phyloP scores from a whole-genome alignment of 352 stramenopile species.

The Pythium rishiriense region DNA sequence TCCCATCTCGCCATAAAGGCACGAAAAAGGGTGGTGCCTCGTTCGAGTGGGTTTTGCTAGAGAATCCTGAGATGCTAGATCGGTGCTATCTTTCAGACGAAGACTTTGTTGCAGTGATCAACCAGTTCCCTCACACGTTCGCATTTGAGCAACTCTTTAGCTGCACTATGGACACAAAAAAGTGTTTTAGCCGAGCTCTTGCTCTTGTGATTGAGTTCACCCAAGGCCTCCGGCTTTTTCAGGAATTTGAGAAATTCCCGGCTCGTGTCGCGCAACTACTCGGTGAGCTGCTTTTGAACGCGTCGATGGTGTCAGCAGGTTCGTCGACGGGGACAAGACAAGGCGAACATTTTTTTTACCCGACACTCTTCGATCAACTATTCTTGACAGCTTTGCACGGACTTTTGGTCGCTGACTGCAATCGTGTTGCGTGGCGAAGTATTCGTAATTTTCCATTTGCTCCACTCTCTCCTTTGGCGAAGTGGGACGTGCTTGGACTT shows the following conservation, averaged over 20 bases:
- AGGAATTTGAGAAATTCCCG: slow-evolving; percentile 84
- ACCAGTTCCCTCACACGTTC: slow-evolving; percentile 86
- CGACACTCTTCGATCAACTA: slow-evolving; percentile 83
- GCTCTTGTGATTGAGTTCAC: slow-evolving; percentile 79
- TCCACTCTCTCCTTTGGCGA: slow-evolving; percentile 67
- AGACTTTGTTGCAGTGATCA: slow-evolving; percentile 81
- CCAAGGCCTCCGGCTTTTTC: slow-evolving; percentile 63
- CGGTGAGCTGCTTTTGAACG: slow-evolving; percentile 58
- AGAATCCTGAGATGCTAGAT: slow-evolving; percentile 82
- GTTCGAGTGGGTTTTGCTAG: slow-evolving; percentile 79
- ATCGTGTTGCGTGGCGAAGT: slow-evolving; percentile 77
- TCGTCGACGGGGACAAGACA: slow-evolving; percentile 28
- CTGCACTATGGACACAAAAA: slow-evolving; percentile 73
- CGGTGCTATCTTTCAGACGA: slow-evolving; percentile 81
- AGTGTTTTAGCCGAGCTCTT: slow-evolving; percentile 73
- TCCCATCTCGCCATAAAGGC: slow-evolving; percentile 24
- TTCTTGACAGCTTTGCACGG: slow-evolving; percentile 82
- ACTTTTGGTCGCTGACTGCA: slow-evolving; percentile 69
- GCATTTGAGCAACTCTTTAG: slow-evolving; percentile 76
- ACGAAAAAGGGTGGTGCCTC: slow-evolving; percentile 42
- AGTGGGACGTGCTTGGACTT: slow-evolving; percentile 81
- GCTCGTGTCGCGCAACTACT: slow-evolving; percentile 69
- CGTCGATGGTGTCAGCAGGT: slow-evolving; percentile 49
- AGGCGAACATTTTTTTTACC: slow-evolving; percentile 52
- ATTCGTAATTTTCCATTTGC: slow-evolving; percentile 69